Evolutionary conservation across 805 yeast genomes (phyloP).

Genomic region (Candida takata): DNA sequence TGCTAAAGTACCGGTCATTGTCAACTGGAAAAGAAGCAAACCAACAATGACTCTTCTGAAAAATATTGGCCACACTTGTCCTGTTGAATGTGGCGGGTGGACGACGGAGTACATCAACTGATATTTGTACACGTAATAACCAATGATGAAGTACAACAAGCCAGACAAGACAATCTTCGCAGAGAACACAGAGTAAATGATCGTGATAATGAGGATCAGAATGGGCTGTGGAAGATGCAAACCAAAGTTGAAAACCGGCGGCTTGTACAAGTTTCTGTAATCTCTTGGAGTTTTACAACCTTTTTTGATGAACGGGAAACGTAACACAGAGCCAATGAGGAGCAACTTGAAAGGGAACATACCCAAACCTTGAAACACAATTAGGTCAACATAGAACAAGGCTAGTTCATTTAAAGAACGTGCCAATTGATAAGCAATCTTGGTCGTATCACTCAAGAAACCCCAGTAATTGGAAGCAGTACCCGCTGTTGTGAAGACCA

Average conservation of each 20-base stretch:
- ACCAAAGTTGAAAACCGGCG: constrained; percentile 91
- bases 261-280: constrained; percentile 64
- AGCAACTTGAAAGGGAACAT: constrained; percentile 86
- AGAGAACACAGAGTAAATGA: constrained; percentile 84
- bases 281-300: constrained; percentile 80
- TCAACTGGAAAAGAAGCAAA: constrained; percentile 73
- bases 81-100: constrained; percentile 95
- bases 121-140: constrained; percentile 85
- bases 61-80: constrained; percentile 91
- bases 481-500: constrained; percentile 91
- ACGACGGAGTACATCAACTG: constrained; percentile 85
- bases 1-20: constrained; percentile 88
- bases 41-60: constrained; percentile 80
- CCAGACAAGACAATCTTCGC: constrained; percentile 85
- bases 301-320: constrained; percentile 61
- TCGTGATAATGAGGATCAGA: constrained; percentile 73
- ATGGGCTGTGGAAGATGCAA: constrained; percentile 88
- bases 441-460: constrained; percentile 79
- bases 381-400: constrained; percentile 82
- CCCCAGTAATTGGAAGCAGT: constrained; percentile 81
- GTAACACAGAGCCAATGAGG: constrained; percentile 68
- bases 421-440: constrained; percentile 82
- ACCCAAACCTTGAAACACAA: constrained; percentile 76
- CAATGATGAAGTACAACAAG: constrained; percentile 71
- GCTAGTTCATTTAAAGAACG: constrained; percentile 73